Evolutionary conservation across 495 filamentous ascomycete species (phyloP), one percentile per base, ranked within the genome.

Genomic region (Gamarada debralockiae): DNA sequence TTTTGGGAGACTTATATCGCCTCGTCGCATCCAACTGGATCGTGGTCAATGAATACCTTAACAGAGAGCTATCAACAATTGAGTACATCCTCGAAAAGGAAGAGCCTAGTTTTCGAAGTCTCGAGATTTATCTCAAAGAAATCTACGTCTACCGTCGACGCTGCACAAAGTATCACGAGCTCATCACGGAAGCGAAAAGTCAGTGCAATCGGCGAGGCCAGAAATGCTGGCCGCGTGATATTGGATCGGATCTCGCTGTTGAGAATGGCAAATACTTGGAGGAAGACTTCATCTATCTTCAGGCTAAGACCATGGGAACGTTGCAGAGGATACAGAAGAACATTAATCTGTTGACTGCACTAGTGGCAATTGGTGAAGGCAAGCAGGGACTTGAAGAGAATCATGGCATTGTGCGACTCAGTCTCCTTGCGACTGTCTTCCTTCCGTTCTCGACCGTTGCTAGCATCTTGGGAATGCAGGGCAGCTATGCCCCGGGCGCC

Each of bases 1-100:
- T 59, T n/a, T 23, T 59, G 0, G 48, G 48, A 36, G 56, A 52
- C 18, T 13, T 58, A 1, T 62, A 58, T 38, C 59, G 59, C 7
- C 52, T 62, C 17, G 33, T 62, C 8, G 56, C 56, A 2, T 62
- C 59, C 1, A 55, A 62, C 36, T 62, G 59, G 59, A 52, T 56
- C 18, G 59, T 54, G 7, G 42, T 59, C 2, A 58, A 55, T 37
- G 48, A 57, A 15, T 62, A 58, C 47, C 33, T 59, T 2, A 57
- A 62, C 34, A 50, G 59, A 2, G 59, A 62, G 23, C 25, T 59
- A 3, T 51, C 52, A 24, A 54, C 45, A 3, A 62, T 62, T 9
- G 56, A 58, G 38, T 59, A 52, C 41, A 34, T 38, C 15, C 45
- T 59, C 9, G 59, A 62, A 37, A 49, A 42, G 25, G 46, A 59